Conservation (phyloP, 768 basidiomycete genomes). For the Austroboletus eburneus region DNA sequence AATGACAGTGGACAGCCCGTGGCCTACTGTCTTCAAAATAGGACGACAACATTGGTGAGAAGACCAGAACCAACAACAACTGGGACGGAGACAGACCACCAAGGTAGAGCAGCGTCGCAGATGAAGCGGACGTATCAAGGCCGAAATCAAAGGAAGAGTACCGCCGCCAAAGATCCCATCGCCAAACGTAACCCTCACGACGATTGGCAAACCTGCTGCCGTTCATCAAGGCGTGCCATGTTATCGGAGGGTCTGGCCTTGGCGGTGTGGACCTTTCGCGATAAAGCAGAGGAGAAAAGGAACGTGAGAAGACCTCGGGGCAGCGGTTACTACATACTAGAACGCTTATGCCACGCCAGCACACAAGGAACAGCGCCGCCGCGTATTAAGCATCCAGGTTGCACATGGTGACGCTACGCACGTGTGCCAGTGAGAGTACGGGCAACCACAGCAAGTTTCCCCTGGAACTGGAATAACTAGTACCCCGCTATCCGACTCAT, state of each 20-base stretch:
- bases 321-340: too few relatives aligned
- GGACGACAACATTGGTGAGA: not conserved
- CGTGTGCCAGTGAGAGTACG: too few relatives aligned
- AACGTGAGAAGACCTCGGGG: constrained; percentile 9
- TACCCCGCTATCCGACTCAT: too few relatives aligned
- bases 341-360: too few relatives aligned
- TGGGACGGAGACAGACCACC: constrained; percentile 1
- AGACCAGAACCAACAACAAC: not conserved
- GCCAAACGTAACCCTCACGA: constrained; percentile 4
- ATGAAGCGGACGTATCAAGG: constrained; percentile 2
- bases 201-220: constrained; percentile 6
- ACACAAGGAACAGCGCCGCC: too few relatives aligned
- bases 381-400: too few relatives aligned
- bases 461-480: too few relatives aligned
- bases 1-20: not conserved
- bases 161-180: constrained; percentile 9
- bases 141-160: constrained; percentile 3
- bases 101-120: constrained; percentile 1
- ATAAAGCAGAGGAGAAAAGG: constrained; percentile 6
- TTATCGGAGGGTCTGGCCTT: constrained; percentile 9
- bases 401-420: too few relatives aligned
- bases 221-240: constrained; percentile 8
- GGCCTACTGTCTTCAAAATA: not conserved
- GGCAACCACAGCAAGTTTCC: too few relatives aligned
- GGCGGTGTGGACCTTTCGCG: constrained; percentile 7